phyloP scores from a whole-genome alignment of 192 early-diverging fungal species.

The Gaertneriomyces sp. region DNA sequence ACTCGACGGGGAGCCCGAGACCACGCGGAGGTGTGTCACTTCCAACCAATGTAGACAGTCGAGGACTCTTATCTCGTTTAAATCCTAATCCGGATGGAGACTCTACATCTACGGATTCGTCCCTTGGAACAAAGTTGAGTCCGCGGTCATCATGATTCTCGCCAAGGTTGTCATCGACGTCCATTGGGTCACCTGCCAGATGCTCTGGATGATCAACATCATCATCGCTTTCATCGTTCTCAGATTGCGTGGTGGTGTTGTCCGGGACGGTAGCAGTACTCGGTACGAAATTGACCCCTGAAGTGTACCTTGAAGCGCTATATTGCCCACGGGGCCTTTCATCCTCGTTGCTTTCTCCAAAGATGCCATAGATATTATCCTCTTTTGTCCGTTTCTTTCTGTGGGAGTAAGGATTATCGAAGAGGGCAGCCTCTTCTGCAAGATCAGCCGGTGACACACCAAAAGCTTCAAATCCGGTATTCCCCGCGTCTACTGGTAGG shows the following conservation, averaged over 20 bases:
- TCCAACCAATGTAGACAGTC: too few relatives aligned
- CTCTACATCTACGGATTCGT: too few relatives aligned
- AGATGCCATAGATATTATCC: constrained; percentile 58
- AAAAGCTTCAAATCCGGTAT: constrained; percentile 23
- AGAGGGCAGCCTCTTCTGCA: constrained; percentile 53
- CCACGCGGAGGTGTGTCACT: neutral
- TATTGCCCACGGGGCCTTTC: neutral
- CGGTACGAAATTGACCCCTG: constrained; percentile 13
- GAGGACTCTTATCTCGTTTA: too few relatives aligned
- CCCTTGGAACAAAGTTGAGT: too few relatives aligned
- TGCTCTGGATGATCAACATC: constrained; percentile 8
- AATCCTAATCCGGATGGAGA: too few relatives aligned
- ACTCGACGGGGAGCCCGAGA: neutral
- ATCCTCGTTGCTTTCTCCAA: constrained; percentile 32
- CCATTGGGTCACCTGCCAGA: constrained; percentile 27
- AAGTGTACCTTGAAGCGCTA: constrained; percentile 4
- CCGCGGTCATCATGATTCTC: too few relatives aligned
- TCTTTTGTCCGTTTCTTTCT: constrained; percentile 53
- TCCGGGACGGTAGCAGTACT: neutral
- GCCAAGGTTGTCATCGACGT: constrained; percentile 27
- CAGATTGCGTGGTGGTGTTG: constrained; percentile 15
- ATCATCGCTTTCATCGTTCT: constrained; percentile 6
- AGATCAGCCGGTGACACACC: constrained; percentile 48
- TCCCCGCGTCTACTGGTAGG: constrained; percentile 36
- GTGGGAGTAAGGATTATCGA: constrained; percentile 25